Evolutionary conservation across 2,329 filamentous ascomycete genomes (phyloP).

Genomic region (Cladosporium sp.): DNA sequence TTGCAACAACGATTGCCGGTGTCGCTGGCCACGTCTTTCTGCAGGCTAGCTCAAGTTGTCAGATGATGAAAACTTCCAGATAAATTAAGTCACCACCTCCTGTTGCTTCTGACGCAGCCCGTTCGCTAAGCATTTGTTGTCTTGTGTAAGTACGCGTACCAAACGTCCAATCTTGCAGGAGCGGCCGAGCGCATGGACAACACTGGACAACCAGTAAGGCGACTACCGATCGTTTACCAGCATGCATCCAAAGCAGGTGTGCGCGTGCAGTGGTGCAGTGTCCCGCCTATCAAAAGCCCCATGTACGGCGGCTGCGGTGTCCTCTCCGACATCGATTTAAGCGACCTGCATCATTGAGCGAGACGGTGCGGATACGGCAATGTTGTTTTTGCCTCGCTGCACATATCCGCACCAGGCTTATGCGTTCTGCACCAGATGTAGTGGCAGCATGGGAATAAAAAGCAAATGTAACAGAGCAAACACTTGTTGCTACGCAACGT

Average conservation of each 20-base stretch:
- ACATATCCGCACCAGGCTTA: background rate
- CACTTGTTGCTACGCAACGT: background rate
- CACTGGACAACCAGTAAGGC: background rate
- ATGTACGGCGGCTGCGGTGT: background rate
- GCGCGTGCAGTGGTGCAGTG: conserved; percentile 1
- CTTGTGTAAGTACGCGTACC: background rate
- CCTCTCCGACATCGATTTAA: background rate
- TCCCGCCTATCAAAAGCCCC: background rate
- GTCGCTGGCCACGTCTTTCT: background rate
- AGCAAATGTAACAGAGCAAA: background rate
- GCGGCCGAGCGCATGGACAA: background rate
- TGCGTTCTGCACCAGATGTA: background rate
- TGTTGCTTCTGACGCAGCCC: background rate
- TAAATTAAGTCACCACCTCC: background rate
- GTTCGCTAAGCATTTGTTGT: background rate
- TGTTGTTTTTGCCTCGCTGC: background rate
- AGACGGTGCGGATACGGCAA: background rate
- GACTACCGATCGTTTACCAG: background rate
- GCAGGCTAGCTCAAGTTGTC: background rate
- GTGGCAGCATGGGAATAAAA: background rate
- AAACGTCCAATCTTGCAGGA: background rate
- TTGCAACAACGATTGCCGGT: background rate
- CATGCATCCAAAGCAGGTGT: background rate
- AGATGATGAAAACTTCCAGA: background rate
- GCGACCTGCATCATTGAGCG: background rate